Evolutionary conservation across 305 asterid species (phyloP), one percentile per base, ranked within the genome.

Genomic region (Withania somnifera): DNA sequence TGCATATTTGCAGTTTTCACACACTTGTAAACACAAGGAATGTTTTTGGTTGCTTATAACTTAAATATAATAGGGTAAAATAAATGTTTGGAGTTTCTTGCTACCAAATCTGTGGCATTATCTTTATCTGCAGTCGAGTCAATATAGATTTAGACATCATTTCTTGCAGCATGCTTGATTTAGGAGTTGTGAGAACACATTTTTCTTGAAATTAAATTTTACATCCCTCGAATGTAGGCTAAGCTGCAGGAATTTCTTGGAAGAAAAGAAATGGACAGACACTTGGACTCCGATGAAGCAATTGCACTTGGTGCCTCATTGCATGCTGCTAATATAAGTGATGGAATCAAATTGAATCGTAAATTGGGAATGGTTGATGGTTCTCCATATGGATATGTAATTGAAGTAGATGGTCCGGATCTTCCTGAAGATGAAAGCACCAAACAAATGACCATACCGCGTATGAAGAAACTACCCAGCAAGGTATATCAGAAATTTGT

Each of bases 181-280:
- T 4, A 34, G 1, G 38, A 34, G 38, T 34, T 34, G 1, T 34
- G 38, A 34, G 1, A 34, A 34, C 3, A 6, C 38, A 34, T 34
- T 34, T 34, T 34, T 34, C 38, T 34, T n/a, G n/a, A 82, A n/a
- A 32, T 34, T 68, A 47, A 84, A 57, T 77, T 53, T 11, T 52
- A 47, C 85, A 50, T 47, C 79, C 79, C 67, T 38, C 78, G 78
- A 83, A 75, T 83, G 53, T 91, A 97, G 99, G 92, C 95, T 86
- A 97, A 91, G 94, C 97, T 97, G 81, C 99, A 95, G 87, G 98
- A 97, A 85, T 92, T 95, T 87, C 94, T 97, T 82, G 99, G 99
- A 84, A 93, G 93, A 91, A 91, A 93, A 69, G 88, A n/a, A n/a
- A n/a, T 97, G 90, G 98, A 93, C 91, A 97, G 85, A 85, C 99